Percentiles rank a stretch among this genome's conserved stretches.
phyloP scores from a whole-genome alignment of 2,329 filamentous ascomycete genomes.

The Zymoseptoria passerinii region DNA sequence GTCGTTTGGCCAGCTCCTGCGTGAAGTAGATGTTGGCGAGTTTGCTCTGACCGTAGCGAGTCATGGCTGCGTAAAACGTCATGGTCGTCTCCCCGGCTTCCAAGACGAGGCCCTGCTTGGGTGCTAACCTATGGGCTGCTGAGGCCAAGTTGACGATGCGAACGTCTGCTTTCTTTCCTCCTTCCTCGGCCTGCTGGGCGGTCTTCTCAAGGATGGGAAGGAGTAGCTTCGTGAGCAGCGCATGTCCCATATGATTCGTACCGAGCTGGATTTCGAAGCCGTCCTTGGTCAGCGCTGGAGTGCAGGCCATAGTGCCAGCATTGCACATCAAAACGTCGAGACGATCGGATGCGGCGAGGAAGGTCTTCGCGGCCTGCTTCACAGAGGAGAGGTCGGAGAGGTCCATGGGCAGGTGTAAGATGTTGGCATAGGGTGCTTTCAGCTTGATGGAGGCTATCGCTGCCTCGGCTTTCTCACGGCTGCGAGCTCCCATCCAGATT shows the following conservation, averaged over 20 bases:
- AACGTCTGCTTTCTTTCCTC: slow-evolving; percentile 6
- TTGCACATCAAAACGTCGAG: slow-evolving; percentile 28
- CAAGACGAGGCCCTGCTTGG: slow-evolving; percentile 12
- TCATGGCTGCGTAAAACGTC: slow-evolving; percentile 17
- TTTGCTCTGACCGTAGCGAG: slow-evolving; percentile 40
- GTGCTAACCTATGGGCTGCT: slow-evolving; percentile 12
- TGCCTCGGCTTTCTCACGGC: slow-evolving; percentile 39
- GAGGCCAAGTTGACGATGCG: slow-evolving; percentile 25
- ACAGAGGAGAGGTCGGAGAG: slow-evolving; percentile 33
- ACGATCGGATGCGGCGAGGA: slow-evolving; percentile 9
- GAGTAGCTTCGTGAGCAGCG: slow-evolving; percentile 24
- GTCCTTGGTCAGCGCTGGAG: slow-evolving; percentile 15
- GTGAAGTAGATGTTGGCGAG: slow-evolving; percentile 43
- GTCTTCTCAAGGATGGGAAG: slow-evolving; percentile 17
- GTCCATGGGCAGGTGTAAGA: slow-evolving; percentile 28
- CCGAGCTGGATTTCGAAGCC: slow-evolving; percentile 28
- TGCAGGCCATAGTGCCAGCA: slow-evolving; percentile 23
- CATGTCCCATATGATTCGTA: slow-evolving; percentile 28
- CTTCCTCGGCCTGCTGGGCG: slow-evolving; percentile 12
- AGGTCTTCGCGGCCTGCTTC: slow-evolving; percentile 13
- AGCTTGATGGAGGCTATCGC: slow-evolving; percentile 35
- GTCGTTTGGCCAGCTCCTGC: slow-evolving; percentile 32
- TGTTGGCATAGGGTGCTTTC: slow-evolving; percentile 29
- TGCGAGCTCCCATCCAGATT: slow-evolving; percentile 44
- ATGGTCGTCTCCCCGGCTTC: slow-evolving; percentile 20